phyloP scores from a whole-genome alignment of 2,329 filamentous ascomycete species.

The Xylariomycetidae sp. region DNA sequence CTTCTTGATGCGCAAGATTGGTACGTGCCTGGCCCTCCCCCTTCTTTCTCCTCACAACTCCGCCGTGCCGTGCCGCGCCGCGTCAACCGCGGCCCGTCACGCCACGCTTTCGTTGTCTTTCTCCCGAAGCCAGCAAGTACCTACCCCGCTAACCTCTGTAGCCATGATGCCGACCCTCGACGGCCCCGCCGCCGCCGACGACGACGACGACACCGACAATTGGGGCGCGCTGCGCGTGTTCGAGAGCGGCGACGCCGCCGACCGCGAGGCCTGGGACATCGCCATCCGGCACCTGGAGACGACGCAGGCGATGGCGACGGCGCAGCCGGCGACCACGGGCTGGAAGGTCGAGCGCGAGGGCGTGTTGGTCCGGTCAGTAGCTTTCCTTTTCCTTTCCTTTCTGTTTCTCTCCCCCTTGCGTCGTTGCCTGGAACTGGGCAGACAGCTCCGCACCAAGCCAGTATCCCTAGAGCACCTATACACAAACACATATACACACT shows the following conservation, averaged over 20 bases:
- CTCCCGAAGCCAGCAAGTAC: too few species aligned
- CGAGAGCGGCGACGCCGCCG: slow-evolving; percentile 42
- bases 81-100: neutral
- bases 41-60: neutral
- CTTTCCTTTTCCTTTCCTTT: too few species aligned
- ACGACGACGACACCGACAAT: too few species aligned
- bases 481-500: too few species aligned
- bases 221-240: slow-evolving; percentile 41
- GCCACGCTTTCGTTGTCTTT: too few species aligned
- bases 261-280: slow-evolving; percentile 41
- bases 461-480: too few species aligned
- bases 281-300: slow-evolving; percentile 29
- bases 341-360: slow-evolving; percentile 1
- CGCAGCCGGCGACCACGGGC: neutral
- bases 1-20: slow-evolving; percentile 36
- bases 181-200: too few species aligned
- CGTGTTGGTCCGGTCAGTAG: neutral
- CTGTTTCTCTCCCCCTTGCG: too few species aligned
- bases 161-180: slow-evolving; percentile 1
- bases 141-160: too few species aligned
- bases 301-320: too few species aligned
- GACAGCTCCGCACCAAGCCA: too few species aligned
- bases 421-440: too few species aligned
- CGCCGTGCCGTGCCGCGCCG: neutral
- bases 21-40: slow-evolving; percentile 20